phyloP scores from a whole-genome alignment of 257 asterid species.

The Ilex aquifolium region DNA sequence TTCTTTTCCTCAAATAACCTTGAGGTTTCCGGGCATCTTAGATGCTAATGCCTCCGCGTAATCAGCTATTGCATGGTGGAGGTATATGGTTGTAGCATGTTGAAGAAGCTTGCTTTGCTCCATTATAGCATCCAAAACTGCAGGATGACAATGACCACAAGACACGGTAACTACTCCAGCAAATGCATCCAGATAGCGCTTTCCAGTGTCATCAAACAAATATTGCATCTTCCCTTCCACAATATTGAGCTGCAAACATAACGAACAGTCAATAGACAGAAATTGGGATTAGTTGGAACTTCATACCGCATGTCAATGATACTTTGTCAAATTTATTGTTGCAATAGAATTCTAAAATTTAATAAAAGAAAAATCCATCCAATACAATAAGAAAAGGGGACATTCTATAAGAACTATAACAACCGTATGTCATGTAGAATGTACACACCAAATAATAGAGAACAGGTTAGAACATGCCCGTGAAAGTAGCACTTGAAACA shows the following conservation, averaged over 20 bases:
- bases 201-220: constrained; percentile 78
- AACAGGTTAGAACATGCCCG: no score
- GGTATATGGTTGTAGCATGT: constrained; percentile 86
- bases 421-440: neutral
- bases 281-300: constrained; percentile 3
- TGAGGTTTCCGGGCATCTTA: constrained; percentile 90
- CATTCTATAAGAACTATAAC: neutral
- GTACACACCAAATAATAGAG: no score
- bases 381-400: neutral
- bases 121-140: constrained; percentile 50
- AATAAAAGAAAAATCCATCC: no score
- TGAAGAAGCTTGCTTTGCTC: constrained; percentile 95
- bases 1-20: constrained; percentile 28
- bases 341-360: no score
- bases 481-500: no score
- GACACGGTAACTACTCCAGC: constrained; percentile 97
- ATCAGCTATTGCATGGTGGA: constrained; percentile 88
- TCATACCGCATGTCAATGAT: no score
- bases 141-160: constrained; percentile 96
- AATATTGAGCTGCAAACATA: constrained; percentile 58
- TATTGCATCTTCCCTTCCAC: constrained; percentile 99
- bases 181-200: constrained; percentile 91
- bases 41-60: constrained; percentile 85
- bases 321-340: no score
- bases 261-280: neutral